Base-by-base conservation (phyloP, 768 basidiomycete genomes). In the Boletus coccyginus region DNA sequence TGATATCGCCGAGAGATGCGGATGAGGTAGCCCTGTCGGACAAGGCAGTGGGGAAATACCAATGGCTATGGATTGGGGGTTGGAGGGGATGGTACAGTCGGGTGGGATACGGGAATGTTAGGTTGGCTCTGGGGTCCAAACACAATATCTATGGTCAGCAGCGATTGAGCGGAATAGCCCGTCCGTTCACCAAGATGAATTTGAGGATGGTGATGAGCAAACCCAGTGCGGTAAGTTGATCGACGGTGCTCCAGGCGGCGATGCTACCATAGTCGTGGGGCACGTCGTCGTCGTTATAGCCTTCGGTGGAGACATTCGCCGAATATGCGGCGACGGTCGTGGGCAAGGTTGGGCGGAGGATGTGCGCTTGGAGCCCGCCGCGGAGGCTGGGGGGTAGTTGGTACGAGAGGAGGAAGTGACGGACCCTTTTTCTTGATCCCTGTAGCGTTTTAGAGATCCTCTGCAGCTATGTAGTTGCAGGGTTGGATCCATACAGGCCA, bases 401-500 rank as follows among this genome's bases (percentile, higher is more conserved):
- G 40, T 21, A 33, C 1, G 5, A 17, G 12, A 11, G 8, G 3
- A 14, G 7, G 14, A n/a, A 3, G 7, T 17, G 12, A 46, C 40
- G 14, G 44, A 86, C 90, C 77, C 78, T 81, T 89, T 73, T 86
- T 88, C 73, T 84, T 88, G 19, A 83, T 68, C 1, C 81, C 82
- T 3, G 80, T 81, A 17, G 79, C 77, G 40, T 75, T 78, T 58
- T 78, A 72, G 12, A 77, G 70, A 53, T 81, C 81, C 2, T 79
- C 78, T 14, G 62, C 70, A n/a, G n/a, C n/a, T n/a, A n/a, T n/a
- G 79, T 68, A 62, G 36, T 64, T 82, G 27, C 85, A 81, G 0
- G 83, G 74, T 44, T 84, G 81, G 7, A 97, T 96, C 91, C 84
- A n/a, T n/a, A n/a, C n/a, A n/a, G n/a, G n/a, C n/a, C n/a, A n/a